These are phyloP conservation scores for Epichloe baconii DNA, from an alignment of 2,329 filamentous ascomycete species.

Conservation along the genomic window DNA sequence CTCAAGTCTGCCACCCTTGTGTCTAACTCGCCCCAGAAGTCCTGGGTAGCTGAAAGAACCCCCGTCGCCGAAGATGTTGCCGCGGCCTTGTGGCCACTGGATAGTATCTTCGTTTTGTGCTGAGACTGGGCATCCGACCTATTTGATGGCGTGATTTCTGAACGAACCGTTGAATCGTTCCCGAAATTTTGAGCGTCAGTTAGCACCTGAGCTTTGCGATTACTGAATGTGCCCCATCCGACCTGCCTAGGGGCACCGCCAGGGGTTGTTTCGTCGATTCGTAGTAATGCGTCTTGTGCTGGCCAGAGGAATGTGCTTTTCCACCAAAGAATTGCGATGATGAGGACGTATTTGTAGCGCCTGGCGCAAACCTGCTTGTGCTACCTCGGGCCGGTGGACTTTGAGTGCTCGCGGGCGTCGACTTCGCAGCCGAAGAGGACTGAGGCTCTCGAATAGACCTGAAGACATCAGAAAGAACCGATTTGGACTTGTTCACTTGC, in stretches of 20 bases:
- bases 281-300: neutral
- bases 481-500: slow-evolving; percentile 13
- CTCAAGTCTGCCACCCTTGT: slow-evolving; percentile 9
- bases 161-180: slow-evolving; percentile 9
- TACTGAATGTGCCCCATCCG: slow-evolving; percentile 13
- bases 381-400: neutral
- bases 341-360: neutral
- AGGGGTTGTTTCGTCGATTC: slow-evolving; percentile 2
- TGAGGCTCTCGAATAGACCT: slow-evolving; percentile 15
- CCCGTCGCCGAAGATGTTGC: neutral
- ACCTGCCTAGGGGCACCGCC: slow-evolving; percentile 5
- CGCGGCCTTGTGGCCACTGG: neutral
- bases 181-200: slow-evolving; percentile 5
- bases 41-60: slow-evolving; percentile 1
- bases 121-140: neutral
- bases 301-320: neutral
- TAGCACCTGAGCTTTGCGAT: slow-evolving; percentile 8
- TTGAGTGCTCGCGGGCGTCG: slow-evolving; percentile 12
- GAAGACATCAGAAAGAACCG: slow-evolving; percentile 21
- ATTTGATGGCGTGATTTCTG: slow-evolving; percentile 8
- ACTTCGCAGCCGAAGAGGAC: slow-evolving; percentile 13
- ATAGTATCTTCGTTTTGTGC: neutral
- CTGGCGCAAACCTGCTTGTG: neutral
- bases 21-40: slow-evolving; percentile 16
- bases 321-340: neutral